Percentiles rank a stretch among this genome's conserved stretches.
These are phyloP conservation scores for Chlamydomonas sp. DNA, from an alignment of 139 green algal genomes.

Conservation along the genomic window DNA sequence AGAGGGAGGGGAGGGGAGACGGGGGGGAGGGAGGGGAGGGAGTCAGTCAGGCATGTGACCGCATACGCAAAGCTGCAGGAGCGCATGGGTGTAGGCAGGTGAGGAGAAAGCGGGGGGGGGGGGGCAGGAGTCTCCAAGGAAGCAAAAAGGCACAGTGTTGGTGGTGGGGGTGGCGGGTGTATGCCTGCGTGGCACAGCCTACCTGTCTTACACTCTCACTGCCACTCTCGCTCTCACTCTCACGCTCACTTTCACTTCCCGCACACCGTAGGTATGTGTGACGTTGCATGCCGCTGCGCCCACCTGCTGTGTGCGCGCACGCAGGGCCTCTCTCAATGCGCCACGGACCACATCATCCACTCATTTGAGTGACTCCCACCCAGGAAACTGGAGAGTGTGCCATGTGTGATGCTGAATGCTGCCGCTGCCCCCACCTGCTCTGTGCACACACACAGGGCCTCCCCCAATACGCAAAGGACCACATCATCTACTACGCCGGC, in stretches of 20 bases:
- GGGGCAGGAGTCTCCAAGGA: background rate
- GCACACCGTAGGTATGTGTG: too few relatives aligned
- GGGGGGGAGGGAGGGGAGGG: background rate
- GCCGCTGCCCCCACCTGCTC: too few relatives aligned
- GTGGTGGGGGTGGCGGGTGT: background rate
- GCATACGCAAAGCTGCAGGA: too few relatives aligned
- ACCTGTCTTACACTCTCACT: too few relatives aligned
- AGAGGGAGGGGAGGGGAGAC: background rate
- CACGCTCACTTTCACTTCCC: too few relatives aligned
- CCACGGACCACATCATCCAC: background rate
- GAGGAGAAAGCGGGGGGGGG: too few relatives aligned
- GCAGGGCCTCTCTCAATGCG: background rate
- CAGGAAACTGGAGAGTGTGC: background rate
- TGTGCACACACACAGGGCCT: slow-evolving; percentile 14
- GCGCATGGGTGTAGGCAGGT: too few relatives aligned
- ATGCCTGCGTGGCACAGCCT: too few relatives aligned
- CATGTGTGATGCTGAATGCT: slow-evolving; percentile 20
- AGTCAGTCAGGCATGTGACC: too few relatives aligned
- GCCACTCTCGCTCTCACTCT: too few relatives aligned
- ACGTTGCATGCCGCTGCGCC: too few relatives aligned
- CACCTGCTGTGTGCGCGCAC: background rate
- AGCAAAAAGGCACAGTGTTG: background rate
- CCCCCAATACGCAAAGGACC: slow-evolving; percentile 36
- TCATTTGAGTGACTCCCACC: background rate
- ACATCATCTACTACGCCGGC: slow-evolving; percentile 47